These are phyloP conservation scores for Blastomyces emzantsi DNA, from an alignment of 2,329 filamentous ascomycete species.

Conservation along the genomic window DNA sequence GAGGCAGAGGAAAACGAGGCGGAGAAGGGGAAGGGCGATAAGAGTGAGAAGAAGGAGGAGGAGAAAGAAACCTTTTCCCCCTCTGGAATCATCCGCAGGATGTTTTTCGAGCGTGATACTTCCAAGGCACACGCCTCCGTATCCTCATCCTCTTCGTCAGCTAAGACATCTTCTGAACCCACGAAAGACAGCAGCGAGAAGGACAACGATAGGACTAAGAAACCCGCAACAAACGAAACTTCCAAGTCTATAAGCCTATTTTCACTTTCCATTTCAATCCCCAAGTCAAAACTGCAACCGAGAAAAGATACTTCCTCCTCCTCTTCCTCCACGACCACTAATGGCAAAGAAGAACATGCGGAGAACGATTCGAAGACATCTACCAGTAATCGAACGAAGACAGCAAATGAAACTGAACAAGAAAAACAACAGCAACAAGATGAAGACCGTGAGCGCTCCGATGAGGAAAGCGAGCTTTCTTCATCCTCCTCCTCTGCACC, in stretches of 20 bases:
- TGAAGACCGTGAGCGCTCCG: neutral
- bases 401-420: neutral
- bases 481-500: neutral
- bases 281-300: neutral
- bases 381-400: neutral
- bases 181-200: neutral
- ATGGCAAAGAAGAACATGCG: neutral
- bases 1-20: conserved; percentile 32
- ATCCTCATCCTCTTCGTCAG: neutral
- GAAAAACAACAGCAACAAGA: neutral
- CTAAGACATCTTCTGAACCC: neutral
- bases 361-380: neutral
- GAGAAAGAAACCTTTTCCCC: neutral
- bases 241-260: conserved; percentile 12
- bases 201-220: conserved; percentile 22
- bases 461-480: neutral
- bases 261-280: conserved; percentile 2
- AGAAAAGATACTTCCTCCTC: too few species aligned
- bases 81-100: neutral
- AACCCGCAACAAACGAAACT: conserved; percentile 41
- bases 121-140: neutral
- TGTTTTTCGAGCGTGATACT: neutral
- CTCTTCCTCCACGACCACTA: neutral
- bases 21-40: conserved; percentile 26
- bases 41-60: conserved; percentile 22